Evolutionary conservation across 805 yeast species (phyloP), one percentile per base, ranked within the genome.

Genomic region (Nakazawaea populi): DNA sequence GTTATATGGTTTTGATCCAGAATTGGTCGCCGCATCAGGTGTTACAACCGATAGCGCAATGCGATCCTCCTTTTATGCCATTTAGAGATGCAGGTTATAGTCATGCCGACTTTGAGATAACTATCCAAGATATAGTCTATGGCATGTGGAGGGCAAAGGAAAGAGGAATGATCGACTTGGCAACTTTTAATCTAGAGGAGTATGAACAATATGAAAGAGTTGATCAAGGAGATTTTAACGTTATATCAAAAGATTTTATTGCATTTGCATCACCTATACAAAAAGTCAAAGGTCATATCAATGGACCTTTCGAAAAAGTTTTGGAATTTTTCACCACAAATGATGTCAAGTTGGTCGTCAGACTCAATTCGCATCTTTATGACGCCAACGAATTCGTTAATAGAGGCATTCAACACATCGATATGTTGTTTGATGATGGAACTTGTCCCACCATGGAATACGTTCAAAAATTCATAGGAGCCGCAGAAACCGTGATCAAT

Each of bases 21-120:
- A 85, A 89, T 11, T 94, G 99, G 99, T 89, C 97, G 1, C 99
- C 99, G 0, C 99, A 94, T 67, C 94, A 94, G 67, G 99, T 91
- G 0, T 70, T 94, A 56, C 97, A 96, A 54, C 99, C 99, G 0
- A 79, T 94, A 49, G 82, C 94, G 1, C 98, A 94, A 66, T 80
- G 84, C 5, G 90, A 87, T 46, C 96, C 96, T 2, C 97, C 98
- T 6, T 85, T 92, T 57, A 91, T 87, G 86, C 87, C 91, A 1
- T 94, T 91, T 69, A 76, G 99, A 65, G 99, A 94, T 66, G 99
- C 99, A 1, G 99, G 99, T 1, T 94, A 94, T 68, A 88, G 97
- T 2, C 84, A 84, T 52, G 96, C 98, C 2, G 99, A 94, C 67
- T 94, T 89, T 62, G 95, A 87, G 61, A 79, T 94, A 54, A 83